Percentiles rank a stretch among this genome's conserved stretches.
phyloP scores from a whole-genome alignment of 1,284 basidiomycete genomes.

The Tranzscheliella williamsii region DNA sequence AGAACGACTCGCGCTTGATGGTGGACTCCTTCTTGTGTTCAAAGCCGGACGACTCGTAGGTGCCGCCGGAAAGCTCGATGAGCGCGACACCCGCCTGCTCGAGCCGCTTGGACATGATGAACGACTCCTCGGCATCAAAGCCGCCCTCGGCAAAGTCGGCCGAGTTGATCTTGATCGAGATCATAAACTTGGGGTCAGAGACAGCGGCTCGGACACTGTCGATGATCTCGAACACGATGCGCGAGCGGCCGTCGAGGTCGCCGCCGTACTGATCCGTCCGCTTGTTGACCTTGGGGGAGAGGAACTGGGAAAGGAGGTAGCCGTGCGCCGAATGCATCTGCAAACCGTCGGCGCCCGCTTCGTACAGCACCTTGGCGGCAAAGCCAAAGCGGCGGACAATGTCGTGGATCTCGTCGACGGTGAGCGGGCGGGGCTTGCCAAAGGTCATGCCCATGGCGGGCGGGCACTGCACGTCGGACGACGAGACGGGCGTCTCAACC shows the following conservation, averaged over 20 bases:
- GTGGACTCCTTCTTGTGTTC: constrained; percentile 43
- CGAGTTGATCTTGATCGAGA: constrained; percentile 82
- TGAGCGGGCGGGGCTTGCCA: constrained; percentile 65
- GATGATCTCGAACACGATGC: constrained; percentile 72
- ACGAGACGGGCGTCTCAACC: constrained; percentile 38
- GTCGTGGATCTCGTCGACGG: constrained; percentile 68
- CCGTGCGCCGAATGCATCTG: constrained; percentile 88
- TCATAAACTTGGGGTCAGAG: constrained; percentile 68
- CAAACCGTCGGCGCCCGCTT: constrained; percentile 82
- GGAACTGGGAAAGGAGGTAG: constrained; percentile 79
- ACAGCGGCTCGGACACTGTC: constrained; percentile 69
- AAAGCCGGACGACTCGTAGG: constrained; percentile 77
- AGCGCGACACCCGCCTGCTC: constrained; percentile 68
- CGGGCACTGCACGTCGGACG: constrained; percentile 49
- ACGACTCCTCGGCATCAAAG: constrained; percentile 65
- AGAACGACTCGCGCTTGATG: constrained; percentile 64
- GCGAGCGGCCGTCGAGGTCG: constrained; percentile 58
- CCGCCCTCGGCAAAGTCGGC: constrained; percentile 75
- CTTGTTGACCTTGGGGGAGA: constrained; percentile 75
- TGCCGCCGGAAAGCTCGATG: constrained; percentile 83
- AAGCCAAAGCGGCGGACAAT: constrained; percentile 72
- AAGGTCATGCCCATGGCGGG: constrained; percentile 53
- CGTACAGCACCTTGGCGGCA: constrained; percentile 71
- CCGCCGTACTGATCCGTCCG: constrained; percentile 70
- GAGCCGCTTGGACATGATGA: constrained; percentile 67